phyloP scores from a whole-genome alignment of 495 filamentous ascomycete genomes.

The Xylaria curta region DNA sequence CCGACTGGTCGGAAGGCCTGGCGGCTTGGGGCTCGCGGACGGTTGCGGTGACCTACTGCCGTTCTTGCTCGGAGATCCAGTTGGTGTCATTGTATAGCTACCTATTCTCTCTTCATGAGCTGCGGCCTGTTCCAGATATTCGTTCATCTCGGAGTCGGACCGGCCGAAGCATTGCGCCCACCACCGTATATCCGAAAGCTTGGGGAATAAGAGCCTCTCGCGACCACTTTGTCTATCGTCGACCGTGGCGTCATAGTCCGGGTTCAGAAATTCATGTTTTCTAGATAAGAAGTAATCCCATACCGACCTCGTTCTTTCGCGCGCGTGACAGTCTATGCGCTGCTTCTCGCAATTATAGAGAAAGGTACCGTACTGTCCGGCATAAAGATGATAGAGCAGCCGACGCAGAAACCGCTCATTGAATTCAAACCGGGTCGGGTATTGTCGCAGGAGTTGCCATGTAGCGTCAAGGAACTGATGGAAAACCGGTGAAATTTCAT shows the following conservation, averaged over 20 bases:
- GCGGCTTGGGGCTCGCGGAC: conserved; percentile 43
- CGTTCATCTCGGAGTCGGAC: conserved; percentile 92
- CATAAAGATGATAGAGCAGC: conserved; percentile 91
- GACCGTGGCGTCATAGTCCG: conserved; percentile 74
- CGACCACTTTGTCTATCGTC: conserved; percentile 78
- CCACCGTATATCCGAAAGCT: conserved; percentile 73
- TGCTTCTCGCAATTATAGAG: conserved; percentile 94
- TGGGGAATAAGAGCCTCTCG: conserved; percentile 85
- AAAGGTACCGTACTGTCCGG: conserved; percentile 97
- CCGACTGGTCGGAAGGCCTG: conserved; percentile 43
- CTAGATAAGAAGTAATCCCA: conserved; percentile 94
- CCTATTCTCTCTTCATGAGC: conserved; percentile 37
- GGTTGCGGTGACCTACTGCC: conserved; percentile 34
- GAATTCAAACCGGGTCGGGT: conserved; percentile 93
- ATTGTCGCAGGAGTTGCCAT: conserved; percentile 86
- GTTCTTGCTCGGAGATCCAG: conserved; percentile 28
- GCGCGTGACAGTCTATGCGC: conserved; percentile 73
- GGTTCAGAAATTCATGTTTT: conserved; percentile 78
- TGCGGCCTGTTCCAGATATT: conserved; percentile 54
- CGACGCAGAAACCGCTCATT: conserved; percentile 93
- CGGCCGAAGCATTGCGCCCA: conserved; percentile 90
- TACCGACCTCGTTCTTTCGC: conserved; percentile 80
- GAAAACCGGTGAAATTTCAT: conserved; percentile 95
- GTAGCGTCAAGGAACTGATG: conserved; percentile 98
- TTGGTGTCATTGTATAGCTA: conserved; percentile 31